Evolutionary conservation across 1,284 basidiomycete genomes (phyloP).

Genomic region (Cutaneotrichosporon cutaneum): DNA sequence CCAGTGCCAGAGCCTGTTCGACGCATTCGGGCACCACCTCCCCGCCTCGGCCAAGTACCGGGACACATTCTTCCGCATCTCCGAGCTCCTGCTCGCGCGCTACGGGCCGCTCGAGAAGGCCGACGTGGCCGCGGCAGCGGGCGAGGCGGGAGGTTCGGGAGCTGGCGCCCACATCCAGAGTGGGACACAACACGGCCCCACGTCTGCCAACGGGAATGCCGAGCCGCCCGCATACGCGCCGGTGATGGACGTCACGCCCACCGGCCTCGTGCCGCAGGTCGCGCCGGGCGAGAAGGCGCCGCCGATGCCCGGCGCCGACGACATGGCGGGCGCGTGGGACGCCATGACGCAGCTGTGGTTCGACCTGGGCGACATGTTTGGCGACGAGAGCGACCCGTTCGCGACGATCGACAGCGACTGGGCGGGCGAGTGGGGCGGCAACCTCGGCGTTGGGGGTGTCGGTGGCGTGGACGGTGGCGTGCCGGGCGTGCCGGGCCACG

Average conservation of each 20-base stretch:
- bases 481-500: background rate
- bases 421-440: constrained; percentile 3
- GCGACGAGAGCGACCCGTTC: constrained; percentile 11
- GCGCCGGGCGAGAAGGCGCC: constrained; percentile 1
- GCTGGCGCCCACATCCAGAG: too few relatives aligned
- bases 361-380: constrained; percentile 31
- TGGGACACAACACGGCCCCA: background rate
- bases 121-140: background rate
- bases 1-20: constrained; percentile 36
- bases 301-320: constrained; percentile 5
- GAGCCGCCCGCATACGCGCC: background rate
- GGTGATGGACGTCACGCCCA: background rate
- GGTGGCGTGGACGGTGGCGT: background rate
- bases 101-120: constrained; percentile 22
- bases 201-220: background rate
- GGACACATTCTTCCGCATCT: constrained; percentile 30
- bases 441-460: background rate
- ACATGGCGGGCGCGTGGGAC: constrained; percentile 31
- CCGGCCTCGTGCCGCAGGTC: constrained; percentile 2
- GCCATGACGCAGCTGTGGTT: constrained; percentile 39
- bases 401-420: constrained; percentile 7
- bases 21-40: constrained; percentile 31
- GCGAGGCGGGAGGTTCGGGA: background rate
- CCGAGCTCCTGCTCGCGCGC: constrained; percentile 26
- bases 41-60: constrained; percentile 31